These are phyloP conservation scores for Canna indica DNA, from an alignment of 176 grass and related monocot genomes.

Conservation along the genomic window DNA sequence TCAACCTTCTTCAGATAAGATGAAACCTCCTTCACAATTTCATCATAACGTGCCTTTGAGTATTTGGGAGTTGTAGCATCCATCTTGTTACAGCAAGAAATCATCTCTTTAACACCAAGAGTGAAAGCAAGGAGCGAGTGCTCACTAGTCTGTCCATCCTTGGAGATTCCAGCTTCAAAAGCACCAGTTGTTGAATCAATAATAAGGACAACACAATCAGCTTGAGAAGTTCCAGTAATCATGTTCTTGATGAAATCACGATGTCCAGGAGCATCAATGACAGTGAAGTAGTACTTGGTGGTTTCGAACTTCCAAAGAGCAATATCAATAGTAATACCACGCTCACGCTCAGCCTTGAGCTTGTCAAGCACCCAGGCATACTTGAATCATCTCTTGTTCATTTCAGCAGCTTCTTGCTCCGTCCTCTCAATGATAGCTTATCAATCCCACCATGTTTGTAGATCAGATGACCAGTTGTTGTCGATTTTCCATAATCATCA, in stretches of 20 bases:
- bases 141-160: constrained; percentile 4
- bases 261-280: too few relatives aligned
- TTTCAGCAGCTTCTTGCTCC: constrained; percentile 2
- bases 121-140: neutral
- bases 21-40: neutral
- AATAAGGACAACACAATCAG: too few relatives aligned
- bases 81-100: constrained; percentile 5
- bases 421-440: neutral
- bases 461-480: neutral
- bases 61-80: neutral
- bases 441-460: neutral
- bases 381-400: too few relatives aligned
- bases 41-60: constrained; percentile 1
- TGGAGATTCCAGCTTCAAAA: too few relatives aligned
- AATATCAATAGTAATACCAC: constrained; percentile 3
- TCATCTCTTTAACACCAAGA: neutral
- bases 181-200: too few relatives aligned
- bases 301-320: neutral
- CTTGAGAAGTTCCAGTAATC: too few relatives aligned
- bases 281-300: neutral
- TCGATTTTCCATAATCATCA: neutral
- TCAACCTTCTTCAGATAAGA: too few relatives aligned
- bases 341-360: too few relatives aligned
- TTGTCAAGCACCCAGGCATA: too few relatives aligned
- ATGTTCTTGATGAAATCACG: too few relatives aligned